phyloP scores from a whole-genome alignment of 352 stramenopile genomes.

The Globisporangium parvum region DNA sequence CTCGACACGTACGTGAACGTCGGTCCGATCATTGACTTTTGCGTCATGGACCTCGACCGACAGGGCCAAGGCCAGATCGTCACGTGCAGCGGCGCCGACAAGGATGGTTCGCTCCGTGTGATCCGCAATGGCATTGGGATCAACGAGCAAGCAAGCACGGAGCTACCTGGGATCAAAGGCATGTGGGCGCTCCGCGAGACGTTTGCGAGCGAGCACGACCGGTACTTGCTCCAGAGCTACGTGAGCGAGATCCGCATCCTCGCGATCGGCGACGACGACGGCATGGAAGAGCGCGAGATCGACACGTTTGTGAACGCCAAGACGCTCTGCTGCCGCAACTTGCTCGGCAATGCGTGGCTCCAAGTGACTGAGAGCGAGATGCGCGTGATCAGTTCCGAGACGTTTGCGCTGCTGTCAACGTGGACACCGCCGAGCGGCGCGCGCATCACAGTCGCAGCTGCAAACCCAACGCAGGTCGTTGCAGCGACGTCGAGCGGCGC shows the following conservation, averaged over 20 bases:
- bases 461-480: constrained; percentile 90
- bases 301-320: constrained; percentile 75
- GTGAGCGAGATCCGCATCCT: constrained; percentile 95
- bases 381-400: constrained; percentile 79
- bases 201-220: constrained; percentile 88
- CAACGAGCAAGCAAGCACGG: constrained; percentile 92
- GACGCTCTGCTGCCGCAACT: constrained; percentile 93
- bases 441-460: constrained; percentile 79
- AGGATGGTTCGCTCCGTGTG: constrained; percentile 95
- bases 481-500: constrained; percentile 88
- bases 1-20: constrained; percentile 97
- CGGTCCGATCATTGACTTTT: constrained; percentile 98
- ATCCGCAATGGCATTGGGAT: constrained; percentile 99
- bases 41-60: constrained; percentile 93
- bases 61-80: constrained; percentile 95
- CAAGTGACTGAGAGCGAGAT: constrained; percentile 94
- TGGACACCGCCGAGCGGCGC: constrained; percentile 65
- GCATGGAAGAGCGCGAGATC: constrained; percentile 92
- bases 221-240: constrained; percentile 95
- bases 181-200: constrained; percentile 93
- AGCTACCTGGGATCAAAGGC: constrained; percentile 96
- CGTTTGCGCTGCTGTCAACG: constrained; percentile 53
- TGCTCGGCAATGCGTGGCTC: constrained; percentile 82
- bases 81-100: constrained; percentile 94
- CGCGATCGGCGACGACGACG: constrained; percentile 85